A percentile compares a stretch with the other conserved stretches of the same genome.
phyloP scores from a whole-genome alignment of 768 basidiomycete species.

The Ramaria sp. region DNA sequence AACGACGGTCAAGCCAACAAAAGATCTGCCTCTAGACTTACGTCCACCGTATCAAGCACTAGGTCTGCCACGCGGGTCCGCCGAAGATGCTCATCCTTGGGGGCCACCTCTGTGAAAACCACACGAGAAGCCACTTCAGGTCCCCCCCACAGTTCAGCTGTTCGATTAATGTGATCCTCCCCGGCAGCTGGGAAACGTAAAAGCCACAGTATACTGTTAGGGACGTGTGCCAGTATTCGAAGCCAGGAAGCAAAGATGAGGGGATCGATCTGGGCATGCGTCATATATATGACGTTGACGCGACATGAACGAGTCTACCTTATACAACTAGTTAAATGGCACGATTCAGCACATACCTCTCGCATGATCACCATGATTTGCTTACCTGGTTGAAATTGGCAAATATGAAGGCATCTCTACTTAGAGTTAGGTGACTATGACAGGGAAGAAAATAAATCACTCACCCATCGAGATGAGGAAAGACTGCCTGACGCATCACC shows the following conservation, averaged over 20 bases:
- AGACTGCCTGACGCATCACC: conserved; percentile 27
- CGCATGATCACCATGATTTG: neutral
- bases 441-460: conserved; percentile 6
- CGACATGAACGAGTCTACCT: conserved; percentile 18
- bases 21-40: conserved; percentile 12
- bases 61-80: conserved; percentile 39
- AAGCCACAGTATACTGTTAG: conserved; percentile 41
- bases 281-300: neutral
- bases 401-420: conserved; percentile 35
- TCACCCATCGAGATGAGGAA: conserved; percentile 34
- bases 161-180: conserved; percentile 32
- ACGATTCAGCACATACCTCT: conserved; percentile 9
- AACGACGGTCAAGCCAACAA: neutral
- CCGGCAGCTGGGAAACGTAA: conserved; percentile 40
- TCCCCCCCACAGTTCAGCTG: conserved; percentile 35
- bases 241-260: conserved; percentile 39
- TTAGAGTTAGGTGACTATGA: neutral
- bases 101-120: conserved; percentile 37
- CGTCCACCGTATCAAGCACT: conserved; percentile 43
- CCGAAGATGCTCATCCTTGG: conserved; percentile 34
- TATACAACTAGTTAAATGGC: conserved; percentile 28
- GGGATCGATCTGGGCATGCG: conserved; percentile 24
- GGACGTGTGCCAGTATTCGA: conserved; percentile 31
- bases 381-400: conserved; percentile 44
- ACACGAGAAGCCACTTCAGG: conserved; percentile 34